Conservation (phyloP, 2,329 filamentous ascomycete species). For the Lasiodiplodia sp. region DNA sequence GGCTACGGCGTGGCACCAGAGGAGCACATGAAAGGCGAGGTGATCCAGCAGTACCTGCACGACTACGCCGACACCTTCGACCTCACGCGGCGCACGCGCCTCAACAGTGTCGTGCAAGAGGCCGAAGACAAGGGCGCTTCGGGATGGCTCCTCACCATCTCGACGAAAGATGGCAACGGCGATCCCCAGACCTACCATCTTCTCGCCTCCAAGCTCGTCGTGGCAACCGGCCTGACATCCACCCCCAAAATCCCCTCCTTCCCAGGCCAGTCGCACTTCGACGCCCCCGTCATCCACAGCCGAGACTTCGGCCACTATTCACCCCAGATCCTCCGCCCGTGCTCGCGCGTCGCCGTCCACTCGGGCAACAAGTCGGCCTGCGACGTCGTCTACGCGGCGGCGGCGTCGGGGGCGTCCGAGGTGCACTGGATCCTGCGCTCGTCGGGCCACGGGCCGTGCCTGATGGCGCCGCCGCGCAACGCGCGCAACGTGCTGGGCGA, state of each 20-base stretch:
- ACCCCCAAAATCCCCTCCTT: slow-evolving; percentile 63
- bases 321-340: slow-evolving; percentile 44
- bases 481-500: slow-evolving; percentile 73
- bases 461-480: slow-evolving; percentile 67
- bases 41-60: slow-evolving; percentile 65
- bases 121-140: slow-evolving; percentile 54
- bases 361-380: slow-evolving; percentile 70
- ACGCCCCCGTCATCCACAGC: slow-evolving; percentile 63
- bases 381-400: slow-evolving; percentile 67
- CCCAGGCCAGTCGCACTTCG: slow-evolving; percentile 58
- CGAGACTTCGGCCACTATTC: slow-evolving; percentile 58
- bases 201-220: slow-evolving; percentile 59
- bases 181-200: slow-evolving; percentile 31
- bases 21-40: slow-evolving; percentile 66
- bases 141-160: slow-evolving; percentile 37
- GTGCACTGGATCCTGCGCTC: slow-evolving; percentile 66
- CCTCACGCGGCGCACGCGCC: slow-evolving; percentile 57
- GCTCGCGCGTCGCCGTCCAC: slow-evolving; percentile 59
- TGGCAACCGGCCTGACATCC: slow-evolving; percentile 69
- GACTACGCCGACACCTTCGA: slow-evolving; percentile 57
- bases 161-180: background rate
- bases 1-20: slow-evolving; percentile 50
- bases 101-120: slow-evolving; percentile 59
- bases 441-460: slow-evolving; percentile 65
- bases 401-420: slow-evolving; percentile 48